Evolutionary conservation across 306 rosid species (phyloP).

Genomic region (Senna siamea): DNA sequence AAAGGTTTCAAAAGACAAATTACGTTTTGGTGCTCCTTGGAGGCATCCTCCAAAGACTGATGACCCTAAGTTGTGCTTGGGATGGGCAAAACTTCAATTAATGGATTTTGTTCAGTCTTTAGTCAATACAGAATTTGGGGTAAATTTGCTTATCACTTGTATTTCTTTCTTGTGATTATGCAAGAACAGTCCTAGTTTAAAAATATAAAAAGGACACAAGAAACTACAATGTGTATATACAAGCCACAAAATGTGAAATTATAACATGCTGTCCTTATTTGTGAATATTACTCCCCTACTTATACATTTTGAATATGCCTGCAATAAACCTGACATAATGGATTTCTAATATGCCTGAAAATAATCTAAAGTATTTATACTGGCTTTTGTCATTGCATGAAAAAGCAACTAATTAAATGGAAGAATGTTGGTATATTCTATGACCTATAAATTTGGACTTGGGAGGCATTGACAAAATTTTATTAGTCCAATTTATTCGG

Average conservation of each 20-base stretch:
- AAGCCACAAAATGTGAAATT: slow-evolving; percentile 12
- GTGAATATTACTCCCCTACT: neutral
- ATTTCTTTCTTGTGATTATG: slow-evolving; percentile 17
- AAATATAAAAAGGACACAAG: neutral
- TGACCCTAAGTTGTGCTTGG: slow-evolving; percentile 56
- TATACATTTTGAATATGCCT: slow-evolving; percentile 14
- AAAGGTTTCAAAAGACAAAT: slow-evolving; percentile 64
- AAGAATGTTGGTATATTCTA: neutral
- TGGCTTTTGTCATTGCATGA: neutral
- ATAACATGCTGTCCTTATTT: slow-evolving; percentile 8
- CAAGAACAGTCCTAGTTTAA: neutral
- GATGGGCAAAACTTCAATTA: slow-evolving; percentile 92
- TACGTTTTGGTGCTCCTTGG: slow-evolving; percentile 98
- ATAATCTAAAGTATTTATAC: neutral
- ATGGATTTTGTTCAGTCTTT: slow-evolving; percentile 87
- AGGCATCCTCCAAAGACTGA: slow-evolving; percentile 82
- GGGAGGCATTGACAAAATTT: neutral
- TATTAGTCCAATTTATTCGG: neutral
- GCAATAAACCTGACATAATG: no score
- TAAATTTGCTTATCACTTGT: slow-evolving; percentile 45
- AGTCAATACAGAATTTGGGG: slow-evolving; percentile 84
- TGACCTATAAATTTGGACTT: neutral
- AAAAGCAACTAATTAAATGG: neutral
- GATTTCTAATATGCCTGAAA: slow-evolving; percentile 15
- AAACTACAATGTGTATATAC: neutral